phyloP scores from a whole-genome alignment of 148 eudicot genomes.

The Oxyria digyna region DNA sequence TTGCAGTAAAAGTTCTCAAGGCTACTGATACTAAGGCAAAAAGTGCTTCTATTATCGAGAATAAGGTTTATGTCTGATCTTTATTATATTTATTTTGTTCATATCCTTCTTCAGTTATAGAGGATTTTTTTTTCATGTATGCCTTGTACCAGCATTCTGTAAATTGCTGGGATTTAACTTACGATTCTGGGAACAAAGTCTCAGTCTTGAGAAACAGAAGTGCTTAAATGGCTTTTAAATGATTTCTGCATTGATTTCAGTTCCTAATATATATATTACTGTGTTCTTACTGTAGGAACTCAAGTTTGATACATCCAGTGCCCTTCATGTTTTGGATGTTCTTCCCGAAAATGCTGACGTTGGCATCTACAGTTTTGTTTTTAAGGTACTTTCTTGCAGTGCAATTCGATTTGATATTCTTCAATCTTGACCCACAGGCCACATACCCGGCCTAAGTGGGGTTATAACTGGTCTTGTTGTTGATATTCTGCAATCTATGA shows the following conservation, averaged over 20 bases:
- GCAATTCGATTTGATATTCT: constrained; percentile 7
- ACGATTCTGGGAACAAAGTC: neutral
- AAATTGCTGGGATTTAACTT: neutral
- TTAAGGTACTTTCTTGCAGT: constrained; percentile 37
- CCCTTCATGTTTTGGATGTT: constrained; percentile 55
- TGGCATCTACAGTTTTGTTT: constrained; percentile 64
- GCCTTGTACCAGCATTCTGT: constrained; percentile 1
- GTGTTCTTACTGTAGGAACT: constrained; percentile 44
- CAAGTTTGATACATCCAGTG: constrained; percentile 46
- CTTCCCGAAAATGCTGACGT: constrained; percentile 56
- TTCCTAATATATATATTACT: constrained; percentile 1
- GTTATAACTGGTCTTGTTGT: too few relatives aligned
- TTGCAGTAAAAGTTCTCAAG: constrained; percentile 65
- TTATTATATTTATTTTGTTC: neutral
- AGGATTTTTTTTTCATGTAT: neutral
- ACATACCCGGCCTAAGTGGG: too few relatives aligned
- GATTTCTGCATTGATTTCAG: neutral
- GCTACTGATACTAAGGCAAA: constrained; percentile 53
- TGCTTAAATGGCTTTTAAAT: neutral
- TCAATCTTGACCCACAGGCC: too few relatives aligned
- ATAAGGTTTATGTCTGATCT: constrained; percentile 38
- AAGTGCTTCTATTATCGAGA: constrained; percentile 52
- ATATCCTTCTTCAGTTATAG: neutral
- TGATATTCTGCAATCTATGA: constrained; percentile 1
- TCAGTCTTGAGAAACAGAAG: neutral